Evolutionary conservation across 768 basidiomycete genomes (phyloP).

Genomic region (Cystobasidium ongulense): DNA sequence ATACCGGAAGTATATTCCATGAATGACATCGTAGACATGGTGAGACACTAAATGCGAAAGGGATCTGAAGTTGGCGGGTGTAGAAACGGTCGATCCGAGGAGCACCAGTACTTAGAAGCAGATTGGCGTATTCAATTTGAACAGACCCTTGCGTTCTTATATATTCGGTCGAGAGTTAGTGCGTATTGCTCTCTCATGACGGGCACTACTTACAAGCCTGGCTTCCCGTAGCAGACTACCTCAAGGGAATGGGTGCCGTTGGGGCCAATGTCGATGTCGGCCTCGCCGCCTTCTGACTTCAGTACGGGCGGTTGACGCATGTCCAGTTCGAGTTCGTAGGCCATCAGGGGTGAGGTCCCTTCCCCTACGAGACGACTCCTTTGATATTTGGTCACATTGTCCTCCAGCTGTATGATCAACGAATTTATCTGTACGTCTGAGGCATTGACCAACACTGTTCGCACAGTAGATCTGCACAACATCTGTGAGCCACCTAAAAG

Average conservation of each 20-base stretch:
- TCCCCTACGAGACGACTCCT: slow-evolving; percentile 60
- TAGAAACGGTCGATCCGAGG: slow-evolving; percentile 55
- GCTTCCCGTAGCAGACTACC: slow-evolving; percentile 14
- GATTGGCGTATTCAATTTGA: slow-evolving; percentile 71
- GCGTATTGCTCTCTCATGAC: no score
- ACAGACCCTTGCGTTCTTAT: slow-evolving; percentile 46
- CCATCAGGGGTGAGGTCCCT: slow-evolving; percentile 69
- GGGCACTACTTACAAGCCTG: slow-evolving; percentile 16
- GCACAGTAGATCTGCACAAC: slow-evolving; percentile 61
- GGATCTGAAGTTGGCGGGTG: slow-evolving; percentile 77
- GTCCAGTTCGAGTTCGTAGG: slow-evolving; percentile 81
- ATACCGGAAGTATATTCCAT: slow-evolving; percentile 61
- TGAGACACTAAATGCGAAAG: slow-evolving; percentile 86
- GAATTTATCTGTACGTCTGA: slow-evolving; percentile 77
- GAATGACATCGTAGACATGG: slow-evolving; percentile 80
- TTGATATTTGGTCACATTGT: slow-evolving; percentile 63
- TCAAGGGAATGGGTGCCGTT: slow-evolving; percentile 41
- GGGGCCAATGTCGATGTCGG: slow-evolving; percentile 51
- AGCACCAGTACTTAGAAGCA: slow-evolving; percentile 47
- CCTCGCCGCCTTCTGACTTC: background rate
- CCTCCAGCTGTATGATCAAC: slow-evolving; percentile 74
- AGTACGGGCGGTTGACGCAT: slow-evolving; percentile 71
- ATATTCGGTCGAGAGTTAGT: no score
- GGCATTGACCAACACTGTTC: slow-evolving; percentile 81
- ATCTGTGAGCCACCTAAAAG: background rate